Conservation (phyloP, 805 yeast species). For the Ogataea saltuana region DNA sequence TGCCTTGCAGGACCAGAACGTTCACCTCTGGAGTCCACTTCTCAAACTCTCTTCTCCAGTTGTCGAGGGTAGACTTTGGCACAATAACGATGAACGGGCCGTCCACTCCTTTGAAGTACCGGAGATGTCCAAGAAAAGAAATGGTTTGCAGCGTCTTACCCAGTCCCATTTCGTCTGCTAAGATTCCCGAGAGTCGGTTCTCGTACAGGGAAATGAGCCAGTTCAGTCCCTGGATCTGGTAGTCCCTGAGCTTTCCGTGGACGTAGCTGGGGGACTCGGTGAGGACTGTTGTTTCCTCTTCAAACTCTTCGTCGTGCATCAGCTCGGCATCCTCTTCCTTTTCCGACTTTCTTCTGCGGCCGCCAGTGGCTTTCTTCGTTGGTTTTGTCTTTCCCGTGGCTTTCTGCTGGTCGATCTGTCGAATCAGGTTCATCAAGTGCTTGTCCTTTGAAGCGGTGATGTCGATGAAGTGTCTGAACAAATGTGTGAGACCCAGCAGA, state of each 20-base stretch:
- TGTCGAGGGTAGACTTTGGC: constrained; percentile 93
- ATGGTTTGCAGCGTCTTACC: constrained; percentile 96
- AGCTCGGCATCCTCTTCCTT: constrained; percentile 95
- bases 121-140: constrained; percentile 82
- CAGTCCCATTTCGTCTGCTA: constrained; percentile 98
- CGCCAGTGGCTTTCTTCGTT: constrained; percentile 21
- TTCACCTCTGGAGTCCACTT: constrained; percentile 96
- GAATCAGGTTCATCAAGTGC: constrained; percentile 59
- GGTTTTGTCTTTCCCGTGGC: constrained; percentile 36
- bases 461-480: constrained; percentile 86
- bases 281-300: constrained; percentile 64
- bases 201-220: constrained; percentile 92
- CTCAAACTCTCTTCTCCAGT: constrained; percentile 93
- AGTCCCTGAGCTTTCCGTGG: constrained; percentile 79
- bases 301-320: constrained; percentile 75
- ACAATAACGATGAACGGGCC: constrained; percentile 93
- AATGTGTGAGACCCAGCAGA: constrained; percentile 76
- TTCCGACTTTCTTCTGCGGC: constrained; percentile 82
- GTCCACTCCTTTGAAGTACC: constrained; percentile 72
- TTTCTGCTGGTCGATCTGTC: constrained; percentile 53
- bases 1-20: constrained; percentile 84
- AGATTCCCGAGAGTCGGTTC: constrained; percentile 84
- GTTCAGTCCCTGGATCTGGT: constrained; percentile 92
- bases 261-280: constrained; percentile 84
- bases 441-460: constrained; percentile 79